Conservation (phyloP, 208 protist genomes). For the Trypanosoma brucei region DNA sequence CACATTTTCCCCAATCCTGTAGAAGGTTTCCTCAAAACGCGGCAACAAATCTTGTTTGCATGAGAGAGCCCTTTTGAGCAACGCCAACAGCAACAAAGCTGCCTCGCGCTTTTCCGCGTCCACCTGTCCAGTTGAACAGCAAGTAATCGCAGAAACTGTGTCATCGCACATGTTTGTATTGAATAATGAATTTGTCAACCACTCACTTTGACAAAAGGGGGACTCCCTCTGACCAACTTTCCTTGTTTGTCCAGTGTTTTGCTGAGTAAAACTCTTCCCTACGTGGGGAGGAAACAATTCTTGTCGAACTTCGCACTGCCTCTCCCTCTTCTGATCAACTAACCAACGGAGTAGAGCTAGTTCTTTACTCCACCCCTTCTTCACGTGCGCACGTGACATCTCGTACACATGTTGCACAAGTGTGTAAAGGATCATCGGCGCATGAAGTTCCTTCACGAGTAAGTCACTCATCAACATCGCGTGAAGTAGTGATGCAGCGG, state of each 20-base stretch:
- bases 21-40: constrained; percentile 10
- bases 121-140: background rate
- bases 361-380: constrained; percentile 6
- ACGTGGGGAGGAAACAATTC: background rate
- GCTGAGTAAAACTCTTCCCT: too few relatives aligned
- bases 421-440: constrained; percentile 20
- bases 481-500: constrained; percentile 6
- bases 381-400: background rate
- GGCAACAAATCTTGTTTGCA: background rate
- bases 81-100: constrained; percentile 6
- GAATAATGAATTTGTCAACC: constrained; percentile 3
- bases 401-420: constrained; percentile 20
- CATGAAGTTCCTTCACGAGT: constrained; percentile 20
- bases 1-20: constrained; percentile 6
- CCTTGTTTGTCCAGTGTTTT: too few relatives aligned
- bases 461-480: constrained; percentile 12
- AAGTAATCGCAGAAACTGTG: constrained; percentile 6
- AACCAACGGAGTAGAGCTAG: constrained; percentile 20
- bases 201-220: background rate
- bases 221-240: background rate
- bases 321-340: background rate
- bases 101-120: background rate
- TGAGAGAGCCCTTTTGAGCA: constrained; percentile 5
- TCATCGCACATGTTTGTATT: constrained; percentile 3
- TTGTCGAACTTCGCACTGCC: background rate